Conservation (phyloP, 2,329 filamentous ascomycete genomes). For the Colletotrichum incanum region DNA sequence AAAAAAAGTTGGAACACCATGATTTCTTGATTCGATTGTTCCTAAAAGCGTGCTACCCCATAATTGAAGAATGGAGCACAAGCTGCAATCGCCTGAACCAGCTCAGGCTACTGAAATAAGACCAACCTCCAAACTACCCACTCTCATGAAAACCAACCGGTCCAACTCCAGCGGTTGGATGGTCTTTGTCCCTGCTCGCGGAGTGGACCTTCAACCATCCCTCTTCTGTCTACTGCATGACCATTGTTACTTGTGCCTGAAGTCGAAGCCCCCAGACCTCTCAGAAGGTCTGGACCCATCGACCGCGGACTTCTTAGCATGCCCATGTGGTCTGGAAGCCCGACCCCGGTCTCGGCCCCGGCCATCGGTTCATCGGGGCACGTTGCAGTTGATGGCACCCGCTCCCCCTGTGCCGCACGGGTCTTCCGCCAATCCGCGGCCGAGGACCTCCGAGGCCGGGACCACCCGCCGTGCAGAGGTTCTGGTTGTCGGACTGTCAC, state of each 20-base stretch:
- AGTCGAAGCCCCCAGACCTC: constrained; percentile 10
- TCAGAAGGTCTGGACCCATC: constrained; percentile 28
- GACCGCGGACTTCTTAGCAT: constrained; percentile 36
- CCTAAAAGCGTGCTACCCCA: neutral
- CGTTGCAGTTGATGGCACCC: constrained; percentile 34
- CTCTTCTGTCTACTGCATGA: constrained; percentile 14
- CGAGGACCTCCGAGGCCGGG: constrained; percentile 14
- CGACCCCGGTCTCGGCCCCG: neutral
- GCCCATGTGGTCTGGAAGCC: neutral
- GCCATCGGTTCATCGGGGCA: constrained; percentile 25
- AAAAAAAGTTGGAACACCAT: constrained; percentile 4
- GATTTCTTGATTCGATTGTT: neutral
- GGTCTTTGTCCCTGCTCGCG: constrained; percentile 13
- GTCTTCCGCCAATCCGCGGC: constrained; percentile 17
- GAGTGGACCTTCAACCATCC: constrained; percentile 5
- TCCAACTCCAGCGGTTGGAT: constrained; percentile 36
- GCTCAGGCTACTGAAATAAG: neutral
- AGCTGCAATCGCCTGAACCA: neutral
- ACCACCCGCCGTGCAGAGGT: constrained; percentile 10
- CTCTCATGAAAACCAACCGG: constrained; percentile 37
- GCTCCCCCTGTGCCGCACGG: constrained; percentile 5
- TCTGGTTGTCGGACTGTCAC: constrained; percentile 20
- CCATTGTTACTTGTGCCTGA: neutral
- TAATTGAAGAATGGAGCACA: neutral
- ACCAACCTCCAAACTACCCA: neutral